Conservation (phyloP, 331 rosid genomes). For the Dryas integrifolia region DNA sequence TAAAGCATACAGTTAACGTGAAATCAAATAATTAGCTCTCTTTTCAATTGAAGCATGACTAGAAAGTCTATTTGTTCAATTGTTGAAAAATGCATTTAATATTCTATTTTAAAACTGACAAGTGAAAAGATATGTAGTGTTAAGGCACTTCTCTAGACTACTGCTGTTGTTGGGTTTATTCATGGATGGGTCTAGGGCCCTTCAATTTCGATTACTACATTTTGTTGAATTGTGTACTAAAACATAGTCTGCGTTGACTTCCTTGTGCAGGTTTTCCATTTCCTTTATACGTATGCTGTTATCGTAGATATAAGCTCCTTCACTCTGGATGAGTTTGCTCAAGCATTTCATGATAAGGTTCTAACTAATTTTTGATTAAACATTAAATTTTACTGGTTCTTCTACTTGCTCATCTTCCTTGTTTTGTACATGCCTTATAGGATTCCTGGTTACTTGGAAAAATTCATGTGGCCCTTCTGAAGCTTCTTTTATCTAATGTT, state of each 20-base stretch:
- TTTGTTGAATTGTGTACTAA: not conserved
- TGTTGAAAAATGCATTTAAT: not conserved
- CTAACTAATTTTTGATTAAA: conserved; percentile 32
- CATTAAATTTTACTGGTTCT: conserved; percentile 8
- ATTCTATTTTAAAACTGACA: not conserved
- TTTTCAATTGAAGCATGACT: not conserved
- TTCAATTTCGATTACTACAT: not conserved
- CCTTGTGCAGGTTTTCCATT: conserved; percentile 74
- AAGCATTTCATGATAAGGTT: conserved; percentile 94
- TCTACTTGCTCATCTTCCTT: conserved; percentile 15
- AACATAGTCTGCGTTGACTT: conserved; percentile 26
- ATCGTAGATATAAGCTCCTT: conserved; percentile 63
- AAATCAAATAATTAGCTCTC: no score
- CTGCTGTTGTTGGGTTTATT: not conserved
- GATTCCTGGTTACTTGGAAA: conserved; percentile 83
- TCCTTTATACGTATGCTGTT: conserved; percentile 73
- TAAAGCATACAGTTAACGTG: not conserved
- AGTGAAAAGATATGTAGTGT: not conserved
- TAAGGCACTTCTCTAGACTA: not conserved
- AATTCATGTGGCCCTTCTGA: conserved; percentile 79
- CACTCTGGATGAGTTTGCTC: conserved; percentile 90
- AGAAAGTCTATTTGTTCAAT: not conserved
- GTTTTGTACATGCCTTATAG: conserved; percentile 39
- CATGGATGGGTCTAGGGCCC: not conserved
- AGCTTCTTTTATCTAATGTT: conserved; percentile 69